Percentiles rank a stretch among this genome's conserved stretches.
phyloP scores from a whole-genome alignment of 2,329 filamentous ascomycete species.

The Fusarium nygamai region DNA sequence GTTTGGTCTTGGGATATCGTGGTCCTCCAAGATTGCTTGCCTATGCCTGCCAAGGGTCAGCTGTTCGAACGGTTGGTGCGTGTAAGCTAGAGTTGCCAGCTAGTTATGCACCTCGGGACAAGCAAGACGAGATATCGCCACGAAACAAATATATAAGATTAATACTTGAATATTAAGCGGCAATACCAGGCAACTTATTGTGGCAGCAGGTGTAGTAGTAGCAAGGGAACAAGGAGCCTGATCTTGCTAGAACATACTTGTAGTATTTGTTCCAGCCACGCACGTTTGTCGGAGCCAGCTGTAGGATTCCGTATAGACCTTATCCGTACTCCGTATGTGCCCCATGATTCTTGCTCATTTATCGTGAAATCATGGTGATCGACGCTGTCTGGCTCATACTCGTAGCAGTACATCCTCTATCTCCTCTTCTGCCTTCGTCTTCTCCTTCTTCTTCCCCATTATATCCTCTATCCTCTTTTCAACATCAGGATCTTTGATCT shows the following conservation, averaged over 20 bases:
- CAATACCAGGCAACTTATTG: background rate
- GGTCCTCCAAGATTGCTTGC: background rate
- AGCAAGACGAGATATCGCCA: background rate
- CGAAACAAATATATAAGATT: background rate
- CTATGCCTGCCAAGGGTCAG: slow-evolving; percentile 5
- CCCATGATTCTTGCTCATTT: background rate
- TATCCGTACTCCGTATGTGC: background rate
- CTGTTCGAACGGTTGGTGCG: slow-evolving; percentile 1
- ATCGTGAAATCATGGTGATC: background rate
- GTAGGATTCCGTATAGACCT: background rate
- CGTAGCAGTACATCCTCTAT: background rate
- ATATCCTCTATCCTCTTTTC: background rate
- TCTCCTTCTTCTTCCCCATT: background rate
- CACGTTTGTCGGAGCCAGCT: background rate
- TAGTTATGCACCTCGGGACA: slow-evolving; percentile 5
- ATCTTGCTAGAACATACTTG: background rate
- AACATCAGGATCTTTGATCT: background rate
- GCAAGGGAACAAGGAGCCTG: background rate
- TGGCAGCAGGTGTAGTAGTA: background rate
- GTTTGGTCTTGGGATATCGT: background rate
- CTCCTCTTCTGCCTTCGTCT: background rate
- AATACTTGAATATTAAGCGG: background rate
- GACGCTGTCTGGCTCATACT: background rate
- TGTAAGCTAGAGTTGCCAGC: slow-evolving; percentile 3
- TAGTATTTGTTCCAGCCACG: background rate